Evolutionary conservation across 345 rosid species (phyloP).

Genomic region (Lenwebbia sp.): DNA sequence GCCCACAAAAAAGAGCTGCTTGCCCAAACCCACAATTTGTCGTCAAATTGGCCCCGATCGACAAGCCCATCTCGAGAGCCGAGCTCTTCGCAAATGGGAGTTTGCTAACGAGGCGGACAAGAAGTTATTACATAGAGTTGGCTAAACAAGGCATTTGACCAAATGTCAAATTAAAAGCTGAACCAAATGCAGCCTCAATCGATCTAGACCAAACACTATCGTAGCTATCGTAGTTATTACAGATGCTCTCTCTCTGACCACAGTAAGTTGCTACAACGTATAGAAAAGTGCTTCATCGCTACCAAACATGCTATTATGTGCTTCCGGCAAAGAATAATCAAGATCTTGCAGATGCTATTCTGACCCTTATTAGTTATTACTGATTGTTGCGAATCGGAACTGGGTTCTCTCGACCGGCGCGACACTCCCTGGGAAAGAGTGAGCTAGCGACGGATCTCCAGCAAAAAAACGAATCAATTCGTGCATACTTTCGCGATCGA

Average conservation of each 20-base stretch:
- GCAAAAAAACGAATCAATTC: neutral
- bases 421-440: neutral
- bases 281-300: neutral
- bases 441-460: neutral
- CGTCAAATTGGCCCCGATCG: neutral
- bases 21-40: neutral
- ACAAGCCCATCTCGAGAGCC: neutral
- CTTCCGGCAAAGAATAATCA: neutral
- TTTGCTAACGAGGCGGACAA: neutral
- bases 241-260: neutral
- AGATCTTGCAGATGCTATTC: neutral
- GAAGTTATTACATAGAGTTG: neutral
- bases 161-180: too few species aligned
- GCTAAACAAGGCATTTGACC: too few species aligned
- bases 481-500: neutral
- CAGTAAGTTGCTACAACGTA: neutral
- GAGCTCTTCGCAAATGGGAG: neutral
- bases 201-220: neutral
- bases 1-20: neutral
- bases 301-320: neutral
- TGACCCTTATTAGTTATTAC: neutral
- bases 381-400: neutral
- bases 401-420: accelerated
- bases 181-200: neutral
- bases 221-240: too few species aligned